Evolutionary conservation across 1,284 basidiomycete species (phyloP), one percentile per base, ranked within the genome.

Genomic region (Ceratorhiza oryzae-sativae): DNA sequence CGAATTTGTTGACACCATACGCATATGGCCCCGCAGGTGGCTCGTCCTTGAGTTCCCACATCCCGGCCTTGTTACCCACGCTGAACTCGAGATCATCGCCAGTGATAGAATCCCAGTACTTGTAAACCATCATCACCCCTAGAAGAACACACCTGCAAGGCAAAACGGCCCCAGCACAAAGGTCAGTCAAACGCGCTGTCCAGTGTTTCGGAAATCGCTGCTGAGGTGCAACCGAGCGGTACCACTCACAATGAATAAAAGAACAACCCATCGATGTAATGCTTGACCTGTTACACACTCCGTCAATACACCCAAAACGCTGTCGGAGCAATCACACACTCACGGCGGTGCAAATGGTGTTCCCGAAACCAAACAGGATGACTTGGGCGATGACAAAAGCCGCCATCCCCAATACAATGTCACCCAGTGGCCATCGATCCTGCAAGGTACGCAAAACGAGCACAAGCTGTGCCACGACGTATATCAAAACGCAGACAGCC

Each of bases 41-140:
- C 65, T 68, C 65, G 53, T 97, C 94, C 83, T 97, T 98, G 80
- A 98, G 93, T 82, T 98, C 97, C 97, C 97, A 99, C 0, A 97
- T 95, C 0, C 93, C 89, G 58, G 91, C 90, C 82, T 99, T 99
- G 75, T 92, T 95, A 55, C 97, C 97, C 76, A 99, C 97, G 18
- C 94, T 97, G 88, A 99, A 99, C 81, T 99, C 97, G 72, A 99
- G 89, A 79, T 99, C 97, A 82, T 98, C 97, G 78, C 86, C 95
- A 71, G 97, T 98, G 80, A 99, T 98, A 76, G 91, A 92, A 80
- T 98, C 96, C 95, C 95, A 98, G 82, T 96, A 96, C 81, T 98
- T 98, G 88, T 99, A 99, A 59, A 98, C 92, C 97, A 99, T 99
- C 97, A 99, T 99, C 67, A 99, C 95, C 77, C 92, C 92, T 46